Conservation (phyloP, 148 eudicot genomes). For the Silene latifolia region DNA sequence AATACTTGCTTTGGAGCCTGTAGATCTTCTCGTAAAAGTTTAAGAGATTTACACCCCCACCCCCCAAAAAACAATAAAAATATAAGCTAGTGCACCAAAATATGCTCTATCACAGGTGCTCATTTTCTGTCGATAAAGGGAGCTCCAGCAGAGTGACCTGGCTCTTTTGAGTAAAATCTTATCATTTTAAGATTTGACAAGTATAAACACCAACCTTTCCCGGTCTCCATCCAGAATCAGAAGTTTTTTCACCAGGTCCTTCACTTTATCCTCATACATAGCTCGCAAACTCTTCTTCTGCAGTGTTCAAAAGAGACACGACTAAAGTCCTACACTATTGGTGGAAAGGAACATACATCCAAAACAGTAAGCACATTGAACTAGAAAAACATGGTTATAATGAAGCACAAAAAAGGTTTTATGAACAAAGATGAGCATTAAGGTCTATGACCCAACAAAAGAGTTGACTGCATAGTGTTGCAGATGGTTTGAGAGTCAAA, state of each 20-base stretch:
- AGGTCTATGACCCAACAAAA: not conserved
- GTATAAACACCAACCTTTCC: constrained; percentile 55
- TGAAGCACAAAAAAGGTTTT: not conserved
- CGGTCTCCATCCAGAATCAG: constrained; percentile 55
- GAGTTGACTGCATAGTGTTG: not conserved
- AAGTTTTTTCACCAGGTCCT: constrained; percentile 62
- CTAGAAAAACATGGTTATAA: not conserved
- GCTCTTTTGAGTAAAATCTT: not conserved
- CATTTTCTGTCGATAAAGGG: too few species aligned
- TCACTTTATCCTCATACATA: constrained; percentile 66
- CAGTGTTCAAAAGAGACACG: constrained; percentile 22
- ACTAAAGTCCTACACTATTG: constrained; percentile 19
- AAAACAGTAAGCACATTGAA: not conserved
- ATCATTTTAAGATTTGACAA: not conserved
- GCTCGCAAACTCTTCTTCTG: constrained; percentile 69
- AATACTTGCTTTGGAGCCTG: not conserved
- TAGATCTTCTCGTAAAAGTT: not conserved
- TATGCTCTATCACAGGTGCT: not conserved
- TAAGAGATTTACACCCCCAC: not conserved
- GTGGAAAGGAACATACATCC: constrained; percentile 12
- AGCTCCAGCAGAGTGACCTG: too few species aligned
- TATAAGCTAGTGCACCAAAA: not conserved
- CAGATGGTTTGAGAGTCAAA: not conserved
- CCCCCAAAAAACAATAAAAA: not conserved
- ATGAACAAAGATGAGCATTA: not conserved